These are phyloP conservation scores for Calonectria pseudoturangicola DNA, from an alignment of 2,329 filamentous ascomycete species.

Conservation along the genomic window DNA sequence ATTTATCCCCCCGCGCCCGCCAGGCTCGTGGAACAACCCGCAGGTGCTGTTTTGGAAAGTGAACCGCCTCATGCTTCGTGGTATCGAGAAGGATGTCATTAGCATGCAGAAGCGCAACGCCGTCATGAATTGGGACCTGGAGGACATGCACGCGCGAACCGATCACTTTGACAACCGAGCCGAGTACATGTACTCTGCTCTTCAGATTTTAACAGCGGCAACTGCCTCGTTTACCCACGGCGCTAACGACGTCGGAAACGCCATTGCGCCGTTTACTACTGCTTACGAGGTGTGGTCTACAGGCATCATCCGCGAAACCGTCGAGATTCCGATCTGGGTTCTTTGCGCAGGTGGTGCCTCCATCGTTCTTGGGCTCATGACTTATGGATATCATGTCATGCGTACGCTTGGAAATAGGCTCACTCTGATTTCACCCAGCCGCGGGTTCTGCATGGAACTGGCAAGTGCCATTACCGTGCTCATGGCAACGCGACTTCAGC, in stretches of 20 bases:
- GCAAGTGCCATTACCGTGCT: conserved; percentile 72
- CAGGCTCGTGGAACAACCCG: conserved; percentile 63
- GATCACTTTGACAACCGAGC: conserved; percentile 72
- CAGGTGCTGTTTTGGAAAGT: conserved; percentile 63
- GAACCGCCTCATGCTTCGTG: conserved; percentile 66
- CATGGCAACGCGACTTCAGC: conserved; percentile 69
- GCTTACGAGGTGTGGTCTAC: conserved; percentile 70
- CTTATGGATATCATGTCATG: conserved; percentile 79
- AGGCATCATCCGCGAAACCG: conserved; percentile 61
- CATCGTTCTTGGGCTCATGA: conserved; percentile 75
- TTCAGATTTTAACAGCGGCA: conserved; percentile 70
- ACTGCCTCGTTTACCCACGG: conserved; percentile 75
- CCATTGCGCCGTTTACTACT: conserved; percentile 70
- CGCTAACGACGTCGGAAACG: conserved; percentile 74
- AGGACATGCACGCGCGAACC: conserved; percentile 69
- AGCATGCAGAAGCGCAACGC: conserved; percentile 67
- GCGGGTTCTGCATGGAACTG: conserved; percentile 72
- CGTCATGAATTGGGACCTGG: conserved; percentile 68
- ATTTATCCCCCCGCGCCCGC: conserved; percentile 58
- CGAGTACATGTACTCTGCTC: conserved; percentile 70
- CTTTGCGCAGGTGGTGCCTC: conserved; percentile 67
- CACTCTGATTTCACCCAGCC: conserved; percentile 72
- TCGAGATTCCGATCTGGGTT: conserved; percentile 69
- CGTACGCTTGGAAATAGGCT: conserved; percentile 73
- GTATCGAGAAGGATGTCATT: conserved; percentile 69